Conservation (phyloP, 2,329 filamentous ascomycete genomes). For the Verticillium longisporum region DNA sequence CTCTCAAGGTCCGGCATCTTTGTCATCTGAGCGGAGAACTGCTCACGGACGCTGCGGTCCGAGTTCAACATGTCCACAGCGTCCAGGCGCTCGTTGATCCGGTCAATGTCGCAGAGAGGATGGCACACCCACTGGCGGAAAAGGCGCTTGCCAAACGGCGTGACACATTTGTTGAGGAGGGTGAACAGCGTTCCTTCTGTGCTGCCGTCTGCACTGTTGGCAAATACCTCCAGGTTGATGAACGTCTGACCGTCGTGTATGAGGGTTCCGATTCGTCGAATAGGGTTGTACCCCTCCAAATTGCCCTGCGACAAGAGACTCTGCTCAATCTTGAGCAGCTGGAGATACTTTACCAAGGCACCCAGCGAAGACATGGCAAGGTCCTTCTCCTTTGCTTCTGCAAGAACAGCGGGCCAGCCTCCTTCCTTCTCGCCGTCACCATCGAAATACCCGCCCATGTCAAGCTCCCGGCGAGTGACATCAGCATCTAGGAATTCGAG, state of each 20-base stretch:
- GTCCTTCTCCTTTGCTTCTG: slow-evolving; percentile 69
- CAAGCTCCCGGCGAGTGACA: slow-evolving; percentile 72
- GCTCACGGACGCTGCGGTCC: slow-evolving; percentile 71
- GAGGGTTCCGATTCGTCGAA: slow-evolving; percentile 81
- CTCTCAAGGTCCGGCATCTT: slow-evolving; percentile 93
- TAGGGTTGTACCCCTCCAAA: slow-evolving; percentile 87
- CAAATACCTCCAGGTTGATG: slow-evolving; percentile 96
- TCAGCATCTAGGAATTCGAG: slow-evolving; percentile 91
- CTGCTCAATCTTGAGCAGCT: slow-evolving; percentile 79
- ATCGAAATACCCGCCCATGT: slow-evolving; percentile 72
- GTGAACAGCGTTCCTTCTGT: slow-evolving; percentile 81
- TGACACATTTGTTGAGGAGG: slow-evolving; percentile 89
- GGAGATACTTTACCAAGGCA: slow-evolving; percentile 80
- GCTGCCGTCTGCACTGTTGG: slow-evolving; percentile 85
- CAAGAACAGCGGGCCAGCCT: slow-evolving; percentile 70
- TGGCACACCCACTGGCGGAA: slow-evolving; percentile 98
- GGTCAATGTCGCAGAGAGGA: slow-evolving; percentile 75
- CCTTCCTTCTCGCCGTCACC: slow-evolving; percentile 38
- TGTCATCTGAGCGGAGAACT: slow-evolving; percentile 80
- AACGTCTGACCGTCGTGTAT: slow-evolving; percentile 93
- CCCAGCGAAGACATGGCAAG: slow-evolving; percentile 86
- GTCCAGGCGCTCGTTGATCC: slow-evolving; percentile 90
- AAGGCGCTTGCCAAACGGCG: slow-evolving; percentile 92
- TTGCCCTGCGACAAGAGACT: slow-evolving; percentile 84
- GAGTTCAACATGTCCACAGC: slow-evolving; percentile 90